Conservation (phyloP, 2,329 filamentous ascomycete genomes). For the Sclerotinia minor region DNA sequence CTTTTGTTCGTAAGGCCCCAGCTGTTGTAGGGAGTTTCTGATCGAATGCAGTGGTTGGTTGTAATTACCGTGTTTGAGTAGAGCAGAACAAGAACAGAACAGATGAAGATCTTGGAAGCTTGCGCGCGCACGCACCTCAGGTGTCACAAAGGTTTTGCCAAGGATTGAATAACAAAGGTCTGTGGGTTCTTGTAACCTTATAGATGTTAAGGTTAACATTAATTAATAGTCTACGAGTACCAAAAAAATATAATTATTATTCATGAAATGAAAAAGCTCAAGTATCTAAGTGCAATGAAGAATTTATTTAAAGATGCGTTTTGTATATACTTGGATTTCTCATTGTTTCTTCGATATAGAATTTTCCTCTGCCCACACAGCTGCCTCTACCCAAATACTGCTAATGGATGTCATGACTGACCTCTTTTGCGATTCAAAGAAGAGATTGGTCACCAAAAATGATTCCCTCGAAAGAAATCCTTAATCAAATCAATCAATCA, state of each 20-base stretch:
- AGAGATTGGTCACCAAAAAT: neutral
- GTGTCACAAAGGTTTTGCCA: constrained; percentile 15
- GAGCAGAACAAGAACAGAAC: neutral
- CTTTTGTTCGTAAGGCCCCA: neutral
- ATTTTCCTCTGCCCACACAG: too few species aligned
- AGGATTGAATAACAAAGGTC: constrained; percentile 6
- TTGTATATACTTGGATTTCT: too few species aligned
- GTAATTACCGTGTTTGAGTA: constrained; percentile 17
- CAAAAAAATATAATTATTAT: neutral
- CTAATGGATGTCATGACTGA: neutral
- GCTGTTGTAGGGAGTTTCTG: neutral
- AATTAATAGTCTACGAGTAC: neutral
- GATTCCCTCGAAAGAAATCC: too few species aligned
- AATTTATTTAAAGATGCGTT: too few species aligned
- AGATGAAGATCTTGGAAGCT: constrained; percentile 13
- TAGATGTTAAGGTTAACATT: neutral
- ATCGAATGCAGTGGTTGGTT: neutral
- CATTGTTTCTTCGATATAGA: too few species aligned
- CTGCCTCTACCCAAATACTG: neutral
- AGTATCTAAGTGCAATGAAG: too few species aligned
- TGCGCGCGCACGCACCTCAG: neutral
- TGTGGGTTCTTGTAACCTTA: neutral
- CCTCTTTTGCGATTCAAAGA: neutral
- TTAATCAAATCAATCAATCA: neutral
- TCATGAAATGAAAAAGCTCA: neutral